These are phyloP conservation scores for Globisporangium ultimum DNA, from an alignment of 352 stramenopile species.

Conservation along the genomic window DNA sequence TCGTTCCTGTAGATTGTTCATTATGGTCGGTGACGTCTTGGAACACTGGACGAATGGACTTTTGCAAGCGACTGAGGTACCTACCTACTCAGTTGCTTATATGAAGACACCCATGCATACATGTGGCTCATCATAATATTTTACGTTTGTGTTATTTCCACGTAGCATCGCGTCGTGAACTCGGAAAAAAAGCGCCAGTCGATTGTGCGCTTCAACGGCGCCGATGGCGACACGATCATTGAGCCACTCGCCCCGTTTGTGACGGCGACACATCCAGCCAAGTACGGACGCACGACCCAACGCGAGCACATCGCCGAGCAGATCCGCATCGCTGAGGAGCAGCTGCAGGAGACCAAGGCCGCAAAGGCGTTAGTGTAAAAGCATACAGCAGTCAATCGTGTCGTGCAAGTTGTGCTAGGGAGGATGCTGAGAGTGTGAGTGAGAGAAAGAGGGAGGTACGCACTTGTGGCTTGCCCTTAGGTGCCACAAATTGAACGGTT, in stretches of 20 bases:
- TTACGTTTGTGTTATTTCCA: not conserved
- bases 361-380: constrained; percentile 25
- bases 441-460: too few species aligned
- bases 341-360: constrained; percentile 59
- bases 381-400: not conserved
- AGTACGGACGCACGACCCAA: constrained; percentile 64
- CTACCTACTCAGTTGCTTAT: not conserved
- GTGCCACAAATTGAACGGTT: too few species aligned
- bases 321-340: constrained; percentile 48
- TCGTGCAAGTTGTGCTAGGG: too few species aligned
- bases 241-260: constrained; percentile 62
- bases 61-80: constrained; percentile 67
- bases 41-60: constrained; percentile 82
- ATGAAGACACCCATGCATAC: not conserved
- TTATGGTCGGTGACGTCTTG: constrained; percentile 80
- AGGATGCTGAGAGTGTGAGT: too few species aligned
- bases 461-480: too few species aligned
- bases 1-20: constrained; percentile 36
- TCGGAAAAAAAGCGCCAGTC: constrained; percentile 72
- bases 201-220: constrained; percentile 81
- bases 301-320: constrained; percentile 56
- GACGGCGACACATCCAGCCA: constrained; percentile 36
- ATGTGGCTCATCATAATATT: not conserved
- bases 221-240: constrained; percentile 67
- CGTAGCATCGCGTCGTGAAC: constrained; percentile 76